Evolutionary conservation across 139 green algal species (phyloP), one percentile per base, ranked within the genome.

Genomic region (Chloropicon primus): DNA sequence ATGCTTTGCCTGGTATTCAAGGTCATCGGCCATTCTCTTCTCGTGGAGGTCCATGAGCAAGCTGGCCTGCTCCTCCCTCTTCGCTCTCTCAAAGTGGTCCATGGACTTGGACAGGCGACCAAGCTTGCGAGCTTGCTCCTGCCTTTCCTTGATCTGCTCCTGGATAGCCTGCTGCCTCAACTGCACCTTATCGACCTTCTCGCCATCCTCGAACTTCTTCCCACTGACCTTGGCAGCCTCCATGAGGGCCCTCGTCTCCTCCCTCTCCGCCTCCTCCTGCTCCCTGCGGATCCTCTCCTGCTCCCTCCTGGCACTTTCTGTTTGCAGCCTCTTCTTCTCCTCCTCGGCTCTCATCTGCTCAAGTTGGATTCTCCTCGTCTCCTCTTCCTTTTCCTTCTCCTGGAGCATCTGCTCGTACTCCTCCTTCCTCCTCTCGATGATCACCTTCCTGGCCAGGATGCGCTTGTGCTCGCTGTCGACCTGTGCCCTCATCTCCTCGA

Each of bases 341-440:
- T 86, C 86, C 22, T 87, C 85, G 62, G 89, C 86, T n/a, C 84
- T 87, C 28, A 89, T 73, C 80, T 83, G 80, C 80, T 89, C 84
- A 74, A 90, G 86, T 71, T 83, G 79, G 27, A 89, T 75, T 71
- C 78, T 74, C 74, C 82, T 81, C 76, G 84, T 82, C 80, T 91
- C 86, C 80, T 96, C 90, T 81, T 92, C 86, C 83, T 93, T 86
- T 72, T 91, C 83, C 88, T 98, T 79, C 87, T 97, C 92, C 53
- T 94, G 77, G 76, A 91, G 72, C 27, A 85, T 75, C 23, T 85
- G 86, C 88, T 98, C 94, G 29, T 85, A 74, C 84, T 97, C 92
- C 88, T 98, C 95, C 86, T 98, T 98, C 74, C 92, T 88, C 79
- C 89, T 86, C 87, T 99, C 95, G 77, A 99, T 99, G 26, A 97